These are phyloP conservation scores for Kandelia obovata DNA, from an alignment of 345 rosid species.

Conservation along the genomic window DNA sequence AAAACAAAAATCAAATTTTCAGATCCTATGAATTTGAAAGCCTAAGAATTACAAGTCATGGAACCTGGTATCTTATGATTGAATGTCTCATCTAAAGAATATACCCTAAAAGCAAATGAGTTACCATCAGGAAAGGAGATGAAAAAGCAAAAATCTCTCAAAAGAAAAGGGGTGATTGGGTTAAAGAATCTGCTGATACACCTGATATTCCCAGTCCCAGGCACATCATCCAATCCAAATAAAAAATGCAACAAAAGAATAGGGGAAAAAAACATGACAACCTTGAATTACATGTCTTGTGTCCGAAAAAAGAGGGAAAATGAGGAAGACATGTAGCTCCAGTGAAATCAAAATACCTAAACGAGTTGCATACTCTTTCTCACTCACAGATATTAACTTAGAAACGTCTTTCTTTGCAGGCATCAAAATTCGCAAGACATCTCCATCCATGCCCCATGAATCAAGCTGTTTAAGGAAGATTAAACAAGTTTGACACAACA, in stretches of 20 bases:
- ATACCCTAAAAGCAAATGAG: too few relatives aligned
- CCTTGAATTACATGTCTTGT: not conserved
- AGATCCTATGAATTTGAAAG: too few relatives aligned
- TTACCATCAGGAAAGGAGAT: too few relatives aligned
- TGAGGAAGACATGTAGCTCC: not conserved
- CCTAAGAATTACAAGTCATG: too few relatives aligned
- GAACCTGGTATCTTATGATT: too few relatives aligned
- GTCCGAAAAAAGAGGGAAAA: not conserved
- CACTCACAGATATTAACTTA: slow-evolving; percentile 40
- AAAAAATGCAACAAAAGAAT: not conserved
- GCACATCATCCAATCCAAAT: too few relatives aligned
- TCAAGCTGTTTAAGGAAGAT: slow-evolving; percentile 47
- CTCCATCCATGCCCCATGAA: slow-evolving; percentile 86
- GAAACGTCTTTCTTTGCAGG: slow-evolving; percentile 53
- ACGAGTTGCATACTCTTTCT: slow-evolving; percentile 40
- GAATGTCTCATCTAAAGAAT: too few relatives aligned
- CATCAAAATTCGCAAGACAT: slow-evolving; percentile 46
- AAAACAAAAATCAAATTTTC: too few relatives aligned
- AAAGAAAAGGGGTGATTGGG: too few relatives aligned
- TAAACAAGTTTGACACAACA: not conserved
- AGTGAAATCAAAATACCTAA: slow-evolving; percentile 47
- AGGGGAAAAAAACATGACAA: not conserved
- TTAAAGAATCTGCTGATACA: too few relatives aligned
- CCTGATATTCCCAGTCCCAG: too few relatives aligned
- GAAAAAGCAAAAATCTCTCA: too few relatives aligned